These are phyloP conservation scores for Metschnikowia proteae DNA, from an alignment of 805 yeast genomes.

Conservation along the genomic window DNA sequence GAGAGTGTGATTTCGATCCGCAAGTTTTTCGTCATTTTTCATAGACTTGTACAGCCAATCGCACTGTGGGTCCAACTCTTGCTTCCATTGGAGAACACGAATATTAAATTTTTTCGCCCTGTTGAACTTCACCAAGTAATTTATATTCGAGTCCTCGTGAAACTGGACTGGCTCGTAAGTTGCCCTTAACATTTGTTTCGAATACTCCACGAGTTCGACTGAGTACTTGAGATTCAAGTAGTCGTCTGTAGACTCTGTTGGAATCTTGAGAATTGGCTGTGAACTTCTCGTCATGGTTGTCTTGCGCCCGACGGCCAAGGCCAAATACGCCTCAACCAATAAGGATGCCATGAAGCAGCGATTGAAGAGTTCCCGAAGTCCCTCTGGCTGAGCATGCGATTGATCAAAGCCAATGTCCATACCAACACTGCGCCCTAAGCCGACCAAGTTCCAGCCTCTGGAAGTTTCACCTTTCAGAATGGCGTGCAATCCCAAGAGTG, in stretches of 20 bases:
- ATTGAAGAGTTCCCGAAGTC: slow-evolving; percentile 1
- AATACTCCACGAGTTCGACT: slow-evolving; percentile 15
- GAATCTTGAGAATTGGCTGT: slow-evolving; percentile 14
- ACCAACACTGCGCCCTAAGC: slow-evolving; percentile 16
- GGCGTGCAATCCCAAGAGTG: slow-evolving; percentile 15
- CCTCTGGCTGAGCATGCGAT: slow-evolving; percentile 6
- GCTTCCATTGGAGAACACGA: slow-evolving; percentile 17
- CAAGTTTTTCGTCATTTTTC: slow-evolving; percentile 12
- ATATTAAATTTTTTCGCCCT: slow-evolving; percentile 16
- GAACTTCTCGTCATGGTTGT: slow-evolving; percentile 7
- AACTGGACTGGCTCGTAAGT: slow-evolving; percentile 17
- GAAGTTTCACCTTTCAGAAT: slow-evolving; percentile 16
- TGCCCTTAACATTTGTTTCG: slow-evolving; percentile 15
- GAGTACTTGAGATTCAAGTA: slow-evolving; percentile 12
- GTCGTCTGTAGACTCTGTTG: slow-evolving; percentile 11
- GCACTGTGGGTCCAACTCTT: slow-evolving; percentile 11
- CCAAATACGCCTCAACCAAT: slow-evolving; percentile 15
- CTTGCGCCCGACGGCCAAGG: slow-evolving; percentile 15
- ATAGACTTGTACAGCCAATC: slow-evolving; percentile 17
- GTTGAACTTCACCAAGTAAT: slow-evolving; percentile 19
- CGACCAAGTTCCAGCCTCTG: slow-evolving; percentile 17
- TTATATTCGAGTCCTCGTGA: slow-evolving; percentile 16
- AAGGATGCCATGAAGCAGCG: slow-evolving; percentile 15
- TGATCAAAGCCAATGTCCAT: slow-evolving; percentile 17
- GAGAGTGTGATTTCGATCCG: slow-evolving; percentile 16